phyloP scores from a whole-genome alignment of 208 protist genomes.

The Leishmania gerbilli region DNA sequence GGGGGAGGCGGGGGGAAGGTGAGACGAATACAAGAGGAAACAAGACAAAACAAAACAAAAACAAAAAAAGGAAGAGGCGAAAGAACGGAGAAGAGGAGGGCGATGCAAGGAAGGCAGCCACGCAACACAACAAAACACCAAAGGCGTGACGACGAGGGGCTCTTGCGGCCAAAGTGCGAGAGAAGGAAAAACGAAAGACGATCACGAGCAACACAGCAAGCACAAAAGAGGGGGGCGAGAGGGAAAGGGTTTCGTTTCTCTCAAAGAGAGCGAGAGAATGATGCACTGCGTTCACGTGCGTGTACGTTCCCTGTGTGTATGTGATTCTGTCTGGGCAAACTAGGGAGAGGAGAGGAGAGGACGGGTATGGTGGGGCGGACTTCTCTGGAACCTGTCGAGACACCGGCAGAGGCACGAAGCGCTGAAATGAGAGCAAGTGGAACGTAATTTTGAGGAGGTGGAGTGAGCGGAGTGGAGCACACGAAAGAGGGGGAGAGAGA shows the following conservation, averaged over 20 bases:
- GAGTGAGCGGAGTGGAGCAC: not conserved
- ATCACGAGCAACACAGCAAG: not conserved
- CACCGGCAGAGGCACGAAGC: not conserved
- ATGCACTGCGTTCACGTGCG: no score
- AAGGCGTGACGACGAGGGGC: no score
- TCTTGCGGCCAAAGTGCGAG: not conserved
- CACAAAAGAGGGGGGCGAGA: not conserved
- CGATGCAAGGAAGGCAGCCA: not conserved
- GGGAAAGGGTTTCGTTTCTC: no score
- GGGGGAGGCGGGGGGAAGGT: not conserved
- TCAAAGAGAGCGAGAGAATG: not conserved
- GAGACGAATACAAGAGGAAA: not conserved
- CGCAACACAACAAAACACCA: no score
- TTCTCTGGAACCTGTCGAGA: not conserved
- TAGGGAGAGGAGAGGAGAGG: not conserved
- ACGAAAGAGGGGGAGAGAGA: not conserved
- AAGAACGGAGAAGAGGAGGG: not conserved
- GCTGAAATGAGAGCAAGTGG: not conserved
- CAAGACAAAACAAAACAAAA: not conserved
- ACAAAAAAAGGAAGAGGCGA: not conserved
- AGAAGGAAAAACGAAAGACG: not conserved
- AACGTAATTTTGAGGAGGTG: not conserved
- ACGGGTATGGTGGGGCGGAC: not conserved
- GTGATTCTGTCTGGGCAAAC: not conserved
- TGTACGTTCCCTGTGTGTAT: not conserved